Evolutionary conservation across 2,329 filamentous ascomycete species (phyloP), one percentile per base, ranked within the genome.

Genomic region (Cylindrodendrum hubeiense): DNA sequence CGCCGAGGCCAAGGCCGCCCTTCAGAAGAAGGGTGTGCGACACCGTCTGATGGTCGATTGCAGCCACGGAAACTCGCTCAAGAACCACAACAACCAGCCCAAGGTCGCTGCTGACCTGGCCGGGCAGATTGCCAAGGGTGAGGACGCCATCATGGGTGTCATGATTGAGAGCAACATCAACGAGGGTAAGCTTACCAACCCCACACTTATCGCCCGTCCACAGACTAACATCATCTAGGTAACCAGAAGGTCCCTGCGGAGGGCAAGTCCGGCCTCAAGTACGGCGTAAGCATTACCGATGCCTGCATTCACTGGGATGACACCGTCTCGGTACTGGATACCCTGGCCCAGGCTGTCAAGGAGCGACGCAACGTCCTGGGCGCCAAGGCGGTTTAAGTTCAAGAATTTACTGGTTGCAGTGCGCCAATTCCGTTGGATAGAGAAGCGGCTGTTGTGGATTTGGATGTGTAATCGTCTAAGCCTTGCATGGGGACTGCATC

Each of bases 101-200:
- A 94, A 95, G 86, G 96, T 99, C 21, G 95, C 94, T 4, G 90
- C 89, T 54, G 88, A 86, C 12, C 80, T 99, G 62, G 94, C 93
- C 2, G 90, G 93, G 76, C 96, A 99, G 83, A 93, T 99, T 65
- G 86, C 91, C 59, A 89, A 87, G 63, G 96, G 96, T 37, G 95
- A 98, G 83, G 87, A 87, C 3, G 91, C 86, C 52, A 96, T 99
- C 76, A 95, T 98, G 89, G 96, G 96, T 75, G 93, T 98, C 65
- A 99, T 99, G 96, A 97, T 99, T 76, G 96, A 99, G 85, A 97
- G 93, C 81, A 93, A 98, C 81, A 97, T 98, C 82, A 92, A 95
- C 75, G 95, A 98, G 83, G 95, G 93, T 92, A 79, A 75, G 85
- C 30, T 71, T 33, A 4, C 37, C 5, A n/a, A 34, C 22, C n/a